phyloP scores from a whole-genome alignment of 1,284 basidiomycete species.

The Trichosporon inkin region DNA sequence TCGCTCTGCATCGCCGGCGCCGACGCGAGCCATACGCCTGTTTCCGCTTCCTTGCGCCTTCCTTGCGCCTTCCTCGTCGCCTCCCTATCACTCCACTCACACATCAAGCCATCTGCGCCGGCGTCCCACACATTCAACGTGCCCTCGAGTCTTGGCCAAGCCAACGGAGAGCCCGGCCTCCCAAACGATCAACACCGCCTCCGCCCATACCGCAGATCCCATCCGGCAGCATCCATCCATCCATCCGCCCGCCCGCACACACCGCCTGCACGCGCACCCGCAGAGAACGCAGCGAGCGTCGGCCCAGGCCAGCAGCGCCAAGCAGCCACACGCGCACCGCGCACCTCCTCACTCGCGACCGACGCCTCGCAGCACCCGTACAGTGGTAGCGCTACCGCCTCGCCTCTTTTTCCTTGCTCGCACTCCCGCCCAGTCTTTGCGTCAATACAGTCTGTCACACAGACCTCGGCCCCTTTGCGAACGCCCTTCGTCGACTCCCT shows the following conservation, averaged over 20 bases:
- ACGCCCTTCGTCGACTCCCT: not conserved
- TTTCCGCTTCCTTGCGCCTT: no score
- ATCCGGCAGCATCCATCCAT: not conserved
- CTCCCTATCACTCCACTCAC: not conserved
- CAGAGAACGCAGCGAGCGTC: not conserved
- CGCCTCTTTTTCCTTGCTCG: no score
- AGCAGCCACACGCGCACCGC: not conserved
- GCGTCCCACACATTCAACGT: not conserved
- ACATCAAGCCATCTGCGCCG: not conserved
- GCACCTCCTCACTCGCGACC: not conserved
- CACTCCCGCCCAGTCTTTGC: not conserved
- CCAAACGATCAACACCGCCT: not conserved
- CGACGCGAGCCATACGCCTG: no score
- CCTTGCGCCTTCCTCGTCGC: no score
- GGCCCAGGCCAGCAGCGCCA: not conserved
- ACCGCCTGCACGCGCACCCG: not conserved
- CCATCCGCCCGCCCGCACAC: not conserved
- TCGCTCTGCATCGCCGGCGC: no score
- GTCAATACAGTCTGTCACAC: constrained; percentile 5
- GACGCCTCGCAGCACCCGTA: not conserved
- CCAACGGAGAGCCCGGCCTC: not conserved
- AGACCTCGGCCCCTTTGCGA: not conserved
- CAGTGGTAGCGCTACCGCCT: not conserved
- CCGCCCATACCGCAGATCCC: no score
- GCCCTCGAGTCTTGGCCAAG: not conserved